Evolutionary conservation across 352 stramenopile species (phyloP).

Genomic region (Globisporangium yorkense): DNA sequence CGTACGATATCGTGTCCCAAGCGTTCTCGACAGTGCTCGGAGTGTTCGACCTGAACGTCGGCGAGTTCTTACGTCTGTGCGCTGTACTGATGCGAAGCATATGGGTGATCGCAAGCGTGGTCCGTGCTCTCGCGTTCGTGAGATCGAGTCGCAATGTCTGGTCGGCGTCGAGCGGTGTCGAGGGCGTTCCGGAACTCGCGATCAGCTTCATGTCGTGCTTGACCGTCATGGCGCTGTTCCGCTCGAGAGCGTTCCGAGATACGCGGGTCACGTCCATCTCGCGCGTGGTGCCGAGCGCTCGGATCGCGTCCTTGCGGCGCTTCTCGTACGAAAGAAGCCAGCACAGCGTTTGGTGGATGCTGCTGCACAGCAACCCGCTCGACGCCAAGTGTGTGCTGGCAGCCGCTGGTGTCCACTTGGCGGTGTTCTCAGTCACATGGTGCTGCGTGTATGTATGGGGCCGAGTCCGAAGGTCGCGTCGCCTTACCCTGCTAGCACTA

Average conservation of each 20-base stretch:
- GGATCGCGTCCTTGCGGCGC: neutral
- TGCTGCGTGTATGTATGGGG: neutral
- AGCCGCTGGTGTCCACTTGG: neutral
- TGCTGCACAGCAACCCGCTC: neutral
- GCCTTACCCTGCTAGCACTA: slow-evolving; percentile 7
- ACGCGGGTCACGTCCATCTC: slow-evolving; percentile 8
- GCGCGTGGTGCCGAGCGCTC: slow-evolving; percentile 1
- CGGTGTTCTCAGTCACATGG: neutral
- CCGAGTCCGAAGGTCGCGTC: neutral
- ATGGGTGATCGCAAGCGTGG: slow-evolving; percentile 14
- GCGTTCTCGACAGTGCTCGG: slow-evolving; percentile 17
- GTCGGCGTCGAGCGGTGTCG: slow-evolving; percentile 5
- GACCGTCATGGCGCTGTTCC: slow-evolving; percentile 10
- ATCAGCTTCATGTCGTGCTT: slow-evolving; percentile 9
- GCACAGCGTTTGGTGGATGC: neutral
- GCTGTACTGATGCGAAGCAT: slow-evolving; percentile 26
- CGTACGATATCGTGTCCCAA: slow-evolving; percentile 19
- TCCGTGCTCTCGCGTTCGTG: slow-evolving; percentile 10
- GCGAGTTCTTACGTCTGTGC: slow-evolving; percentile 13
- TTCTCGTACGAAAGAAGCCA: neutral
- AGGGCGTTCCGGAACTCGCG: slow-evolving; percentile 6
- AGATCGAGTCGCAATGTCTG: neutral
- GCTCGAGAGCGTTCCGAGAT: neutral
- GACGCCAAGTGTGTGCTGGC: slow-evolving; percentile 9
- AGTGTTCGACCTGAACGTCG: slow-evolving; percentile 7